Conservation (phyloP, 306 rosid genomes). For the Lupinus albus region DNA sequence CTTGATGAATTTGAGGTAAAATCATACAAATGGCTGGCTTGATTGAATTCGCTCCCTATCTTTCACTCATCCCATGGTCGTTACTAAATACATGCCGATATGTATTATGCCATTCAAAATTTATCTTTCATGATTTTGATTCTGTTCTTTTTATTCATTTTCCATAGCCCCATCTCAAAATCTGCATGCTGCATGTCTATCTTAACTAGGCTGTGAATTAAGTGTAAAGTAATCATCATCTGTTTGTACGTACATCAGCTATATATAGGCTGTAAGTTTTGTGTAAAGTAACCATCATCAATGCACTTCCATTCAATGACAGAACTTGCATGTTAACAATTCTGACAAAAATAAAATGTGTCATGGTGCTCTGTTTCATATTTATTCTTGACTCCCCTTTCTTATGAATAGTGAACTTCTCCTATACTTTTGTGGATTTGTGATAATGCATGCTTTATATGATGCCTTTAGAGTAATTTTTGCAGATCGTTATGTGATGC, state of each 20-base stretch:
- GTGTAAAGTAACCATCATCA: too few species aligned
- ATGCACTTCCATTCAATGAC: too few species aligned
- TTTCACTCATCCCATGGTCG: constrained; percentile 19
- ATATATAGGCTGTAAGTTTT: too few species aligned
- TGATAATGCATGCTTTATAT: neutral
- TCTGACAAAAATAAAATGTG: constrained; percentile 12
- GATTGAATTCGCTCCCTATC: neutral
- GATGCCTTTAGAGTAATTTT: neutral
- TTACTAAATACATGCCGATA: constrained; percentile 17
- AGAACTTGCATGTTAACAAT: neutral
- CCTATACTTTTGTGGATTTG: neutral
- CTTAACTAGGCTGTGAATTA: too few species aligned
- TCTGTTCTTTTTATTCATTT: neutral
- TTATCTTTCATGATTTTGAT: constrained; percentile 2
- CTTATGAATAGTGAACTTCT: constrained; percentile 11
- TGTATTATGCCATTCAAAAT: neutral
- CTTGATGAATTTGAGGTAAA: constrained; percentile 78
- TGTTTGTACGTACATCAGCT: too few species aligned
- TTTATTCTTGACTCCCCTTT: constrained; percentile 1
- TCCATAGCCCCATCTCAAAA: too few species aligned
- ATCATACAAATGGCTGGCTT: neutral
- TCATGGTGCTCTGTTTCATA: constrained; percentile 18
- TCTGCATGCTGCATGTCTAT: too few species aligned
- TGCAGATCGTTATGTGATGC: constrained; percentile 19
- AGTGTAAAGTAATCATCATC: too few species aligned